Percentiles rank a stretch among this genome's conserved stretches.
Conservation (phyloP, 1,284 basidiomycete genomes). For the Ustilago trichophora region DNA sequence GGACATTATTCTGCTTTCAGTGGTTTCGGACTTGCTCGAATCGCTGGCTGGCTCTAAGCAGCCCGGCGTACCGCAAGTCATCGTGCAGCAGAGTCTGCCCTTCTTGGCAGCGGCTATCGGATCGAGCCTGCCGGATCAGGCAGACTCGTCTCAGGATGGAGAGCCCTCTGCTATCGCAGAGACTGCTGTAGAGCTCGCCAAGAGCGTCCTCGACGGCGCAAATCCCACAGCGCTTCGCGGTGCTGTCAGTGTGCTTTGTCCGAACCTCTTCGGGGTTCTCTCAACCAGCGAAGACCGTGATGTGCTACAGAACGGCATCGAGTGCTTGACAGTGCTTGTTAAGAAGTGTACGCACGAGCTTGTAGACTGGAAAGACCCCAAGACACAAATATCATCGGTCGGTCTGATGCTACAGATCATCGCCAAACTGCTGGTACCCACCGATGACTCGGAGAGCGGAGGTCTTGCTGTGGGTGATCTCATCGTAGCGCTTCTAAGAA, state of each 20-base stretch:
- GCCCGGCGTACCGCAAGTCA: constrained; percentile 74
- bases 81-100: constrained; percentile 79
- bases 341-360: constrained; percentile 86
- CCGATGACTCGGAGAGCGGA: constrained; percentile 71
- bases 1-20: constrained; percentile 89
- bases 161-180: constrained; percentile 39
- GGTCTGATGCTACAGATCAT: constrained; percentile 55
- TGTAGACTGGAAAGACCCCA: constrained; percentile 70
- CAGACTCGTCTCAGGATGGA: constrained; percentile 7
- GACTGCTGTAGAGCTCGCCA: constrained; percentile 74
- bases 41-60: constrained; percentile 69
- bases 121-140: constrained; percentile 52
- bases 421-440: constrained; percentile 48
- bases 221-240: constrained; percentile 81
- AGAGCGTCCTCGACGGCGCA: constrained; percentile 75
- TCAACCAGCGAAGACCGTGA: constrained; percentile 48
- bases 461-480: constrained; percentile 92
- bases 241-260: constrained; percentile 68
- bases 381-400: constrained; percentile 11
- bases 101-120: constrained; percentile 75
- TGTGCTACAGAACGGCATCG: constrained; percentile 76
- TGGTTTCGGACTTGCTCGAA: constrained; percentile 82
- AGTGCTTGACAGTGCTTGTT: constrained; percentile 82
- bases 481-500: constrained; percentile 87
- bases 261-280: constrained; percentile 38